Evolutionary conservation across 1,139 yeast species (phyloP), one percentile per base, ranked within the genome.

Genomic region (Taphrina deformans): DNA sequence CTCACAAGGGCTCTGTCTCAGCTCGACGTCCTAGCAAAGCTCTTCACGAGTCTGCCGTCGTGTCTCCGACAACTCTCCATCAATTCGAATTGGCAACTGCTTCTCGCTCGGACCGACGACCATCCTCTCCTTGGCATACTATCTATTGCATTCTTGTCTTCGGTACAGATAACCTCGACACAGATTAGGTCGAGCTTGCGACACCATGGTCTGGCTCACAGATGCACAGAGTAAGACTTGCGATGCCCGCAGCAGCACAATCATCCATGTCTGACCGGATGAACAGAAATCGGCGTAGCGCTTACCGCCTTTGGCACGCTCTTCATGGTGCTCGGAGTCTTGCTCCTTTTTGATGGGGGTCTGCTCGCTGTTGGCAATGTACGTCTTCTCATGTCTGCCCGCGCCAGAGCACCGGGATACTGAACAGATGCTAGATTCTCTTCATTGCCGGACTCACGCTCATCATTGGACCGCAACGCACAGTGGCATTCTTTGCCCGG

Each of bases 341-440:
- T 91, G 73, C 84, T 97, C 29, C 85, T 93, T 69, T 93, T 93
- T 73, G 98, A 93, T 74, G 82, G 96, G 9, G 95, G 96, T 0
- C 80, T 93, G 56, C 80, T 93, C 68, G 97, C 97, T 1, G 82
- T 93, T 74, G 97, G 97, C 27, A 92, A 92, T 73, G 85, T 86
- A 65, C 62, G 75, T 69, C 10, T 27, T 10, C 23, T 2, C 35
- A 10, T 10, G n/a, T n/a, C n/a, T n/a, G n/a, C n/a, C n/a, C n/a
- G n/a, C n/a, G n/a, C n/a, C n/a, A n/a, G n/a, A n/a, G n/a, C n/a
- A n/a, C n/a, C n/a, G n/a, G n/a, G n/a, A 38, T 12, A 5, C 44
- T 38, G 23, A 24, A 14, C 10, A 10, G 33, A 10, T 10, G 10
- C 33, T 45, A 76, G 77, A 73, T 80, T 3, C 77, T 92, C 50